Evolutionary conservation across 805 yeast genomes (phyloP), one percentile per base, ranked within the genome.

Genomic region (Blastobotrys terrestris): DNA sequence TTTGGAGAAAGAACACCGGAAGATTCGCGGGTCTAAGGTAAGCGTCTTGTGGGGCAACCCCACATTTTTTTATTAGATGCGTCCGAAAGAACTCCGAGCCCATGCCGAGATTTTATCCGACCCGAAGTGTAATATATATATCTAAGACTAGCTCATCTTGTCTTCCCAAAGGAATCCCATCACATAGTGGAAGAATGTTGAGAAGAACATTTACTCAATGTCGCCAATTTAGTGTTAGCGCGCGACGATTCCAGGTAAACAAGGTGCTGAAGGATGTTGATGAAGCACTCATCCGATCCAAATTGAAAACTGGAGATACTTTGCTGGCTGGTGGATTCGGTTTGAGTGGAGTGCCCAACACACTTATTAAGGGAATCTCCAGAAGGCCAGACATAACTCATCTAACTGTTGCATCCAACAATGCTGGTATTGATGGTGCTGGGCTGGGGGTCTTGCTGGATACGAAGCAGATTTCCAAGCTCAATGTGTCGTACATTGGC

Each of bases 251-350:
- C 15, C 40, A 26, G 31, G 31, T 53, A 18, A 50, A 53, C 46
- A 53, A 53, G 44, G 50, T 53, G 19, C 14, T 53, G 21, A 41
- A 19, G 22, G 31, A 18, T 18, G 51, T 49, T 6, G 16, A 39
- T 4, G 48, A 46, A n/a, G 56, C 56, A 13, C 31, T 53, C 13
- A 39, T n/a, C 16, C 31, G 20, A 31, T 53, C 56, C 6, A 44
- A 45, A 21, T 50, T 53, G 19, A 58, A 58, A 51, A 41, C 67
- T 11, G 65, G 62, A 6, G 63, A 65, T 20, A 67, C 73, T 2
- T 56, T 76, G 4, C 61, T 76, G n/a, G 68, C 75, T 15, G 80
- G 80, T 15, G 80, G 80, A 1, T 76, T 76, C 60, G 80, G 80
- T 0, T 59, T 75, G 16, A 69, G 75, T 53, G 80, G 80, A 3